Evolutionary conservation across 768 basidiomycete genomes (phyloP).

Genomic region (Dioszegia crocea): DNA sequence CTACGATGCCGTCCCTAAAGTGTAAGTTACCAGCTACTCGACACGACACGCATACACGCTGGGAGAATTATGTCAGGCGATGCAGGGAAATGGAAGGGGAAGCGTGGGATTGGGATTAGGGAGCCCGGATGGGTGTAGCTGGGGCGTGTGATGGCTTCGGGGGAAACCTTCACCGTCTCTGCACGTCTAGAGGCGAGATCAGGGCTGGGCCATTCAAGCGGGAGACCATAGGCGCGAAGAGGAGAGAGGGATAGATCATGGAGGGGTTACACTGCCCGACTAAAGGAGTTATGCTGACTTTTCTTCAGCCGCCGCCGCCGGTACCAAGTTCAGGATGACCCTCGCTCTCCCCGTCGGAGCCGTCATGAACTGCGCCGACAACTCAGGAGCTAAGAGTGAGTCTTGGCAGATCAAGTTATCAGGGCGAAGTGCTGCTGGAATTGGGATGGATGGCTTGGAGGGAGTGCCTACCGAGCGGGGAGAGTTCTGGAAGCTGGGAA

Average conservation of each 20-base stretch:
- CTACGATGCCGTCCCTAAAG: conserved; percentile 9
- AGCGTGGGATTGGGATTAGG: no score
- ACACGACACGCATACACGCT: not conserved
- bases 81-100: no score
- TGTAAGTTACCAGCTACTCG: not conserved
- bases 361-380: conserved; percentile 96
- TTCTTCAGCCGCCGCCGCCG: conserved; percentile 55
- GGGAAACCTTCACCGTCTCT: no score
- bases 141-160: no score
- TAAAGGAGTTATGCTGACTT: conserved; percentile 3
- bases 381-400: conserved; percentile 89
- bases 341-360: conserved; percentile 51
- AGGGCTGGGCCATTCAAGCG: no score
- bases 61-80: not conserved
- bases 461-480: no score
- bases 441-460: no score
- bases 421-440: not conserved
- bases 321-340: conserved; percentile 92
- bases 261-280: not conserved
- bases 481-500: no score
- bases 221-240: no score
- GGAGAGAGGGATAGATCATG: not conserved
- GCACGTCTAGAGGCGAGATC: no score
- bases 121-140: no score
- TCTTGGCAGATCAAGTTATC: conserved; percentile 3